A percentile compares a stretch with the other conserved stretches of the same genome.
phyloP scores from a whole-genome alignment of 257 asterid species.

The Solanum chmielewskii region DNA sequence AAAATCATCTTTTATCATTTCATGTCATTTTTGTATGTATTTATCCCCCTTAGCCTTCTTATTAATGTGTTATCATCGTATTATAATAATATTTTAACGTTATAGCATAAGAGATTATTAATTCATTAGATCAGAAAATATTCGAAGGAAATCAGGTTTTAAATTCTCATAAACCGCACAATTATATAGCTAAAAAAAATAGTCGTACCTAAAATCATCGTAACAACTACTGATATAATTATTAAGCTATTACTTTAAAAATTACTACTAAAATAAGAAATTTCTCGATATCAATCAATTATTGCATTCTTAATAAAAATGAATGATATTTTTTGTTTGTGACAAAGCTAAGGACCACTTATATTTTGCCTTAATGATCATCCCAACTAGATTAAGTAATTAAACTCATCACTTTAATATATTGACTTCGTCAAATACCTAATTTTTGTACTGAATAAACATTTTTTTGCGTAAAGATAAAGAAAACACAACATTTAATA shows the following conservation, averaged over 20 bases:
- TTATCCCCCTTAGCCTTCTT: background rate
- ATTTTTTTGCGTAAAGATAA: background rate
- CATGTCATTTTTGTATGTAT: background rate
- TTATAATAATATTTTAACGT: background rate
- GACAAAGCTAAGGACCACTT: background rate
- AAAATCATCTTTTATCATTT: background rate
- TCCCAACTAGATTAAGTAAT: background rate
- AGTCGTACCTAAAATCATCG: no score
- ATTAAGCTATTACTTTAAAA: no score
- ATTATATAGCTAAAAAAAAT: no score
- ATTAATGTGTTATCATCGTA: background rate
- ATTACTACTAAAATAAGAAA: accelerated
- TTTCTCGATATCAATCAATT: background rate
- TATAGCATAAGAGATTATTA: no score
- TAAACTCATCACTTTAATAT: background rate
- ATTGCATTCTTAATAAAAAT: background rate
- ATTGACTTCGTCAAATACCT: background rate
- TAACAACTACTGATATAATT: no score
- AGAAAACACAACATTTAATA: background rate
- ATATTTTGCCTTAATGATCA: background rate
- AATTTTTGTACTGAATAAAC: background rate
- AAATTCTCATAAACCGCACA: no score
- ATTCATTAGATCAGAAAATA: no score
- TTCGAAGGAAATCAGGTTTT: no score
- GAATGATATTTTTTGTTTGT: background rate